A percentile compares a stretch with the other conserved stretches of the same genome.
Conservation (phyloP, 108 stramenopile genomes). For the Fragilariopsis cylindrus region DNA sequence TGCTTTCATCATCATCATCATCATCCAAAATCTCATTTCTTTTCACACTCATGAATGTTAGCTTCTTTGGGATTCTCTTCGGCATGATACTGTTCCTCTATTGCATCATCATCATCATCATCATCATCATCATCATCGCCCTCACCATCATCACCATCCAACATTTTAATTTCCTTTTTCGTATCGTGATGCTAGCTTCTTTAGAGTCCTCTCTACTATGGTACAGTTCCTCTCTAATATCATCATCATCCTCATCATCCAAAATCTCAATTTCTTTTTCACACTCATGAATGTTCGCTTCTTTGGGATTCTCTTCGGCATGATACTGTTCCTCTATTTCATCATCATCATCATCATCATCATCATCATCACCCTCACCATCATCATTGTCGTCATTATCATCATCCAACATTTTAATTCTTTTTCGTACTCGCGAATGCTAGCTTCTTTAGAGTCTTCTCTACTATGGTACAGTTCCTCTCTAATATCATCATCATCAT, state of each 20-base stretch:
- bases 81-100: slow-evolving; percentile 2
- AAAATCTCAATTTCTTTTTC: background rate
- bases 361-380: background rate
- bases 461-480: background rate
- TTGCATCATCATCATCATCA: background rate
- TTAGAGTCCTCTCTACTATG: background rate
- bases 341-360: slow-evolving; percentile 14
- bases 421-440: background rate
- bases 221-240: background rate
- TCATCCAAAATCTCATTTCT: slow-evolving; percentile 12
- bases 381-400: too few relatives aligned
- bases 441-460: background rate
- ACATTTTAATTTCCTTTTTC: too few relatives aligned
- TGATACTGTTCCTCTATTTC: slow-evolving; percentile 13
- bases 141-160: background rate
- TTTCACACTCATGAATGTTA: background rate
- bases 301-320: slow-evolving; percentile 3
- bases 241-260: background rate
- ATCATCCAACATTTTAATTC: background rate
- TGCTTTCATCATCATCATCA: slow-evolving; percentile 9
- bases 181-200: background rate
- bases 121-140: background rate
- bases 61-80: slow-evolving; percentile 20
- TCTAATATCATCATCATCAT: background rate
- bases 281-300: slow-evolving; percentile 1